phyloP scores from a whole-genome alignment of 352 stramenopile genomes.

The Phytophthora brassicae region DNA sequence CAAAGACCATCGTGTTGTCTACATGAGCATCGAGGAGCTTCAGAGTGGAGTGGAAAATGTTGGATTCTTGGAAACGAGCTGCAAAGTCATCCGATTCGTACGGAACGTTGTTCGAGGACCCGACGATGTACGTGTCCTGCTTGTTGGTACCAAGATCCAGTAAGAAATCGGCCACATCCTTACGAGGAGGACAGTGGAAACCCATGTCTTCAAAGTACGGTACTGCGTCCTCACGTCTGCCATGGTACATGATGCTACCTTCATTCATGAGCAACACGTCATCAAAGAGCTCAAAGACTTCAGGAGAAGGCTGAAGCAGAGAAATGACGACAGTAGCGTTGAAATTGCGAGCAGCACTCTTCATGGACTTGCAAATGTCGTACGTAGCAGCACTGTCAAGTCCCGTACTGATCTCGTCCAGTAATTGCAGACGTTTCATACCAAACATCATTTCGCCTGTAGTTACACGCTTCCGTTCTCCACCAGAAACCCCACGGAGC shows the following conservation, averaged over 20 bases:
- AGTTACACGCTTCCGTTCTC: conserved; percentile 41
- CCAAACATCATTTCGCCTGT: conserved; percentile 19
- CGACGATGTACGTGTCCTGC: conserved; percentile 16
- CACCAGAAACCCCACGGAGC: conserved; percentile 57
- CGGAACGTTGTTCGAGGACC: conserved; percentile 14
- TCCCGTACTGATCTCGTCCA: conserved; percentile 82
- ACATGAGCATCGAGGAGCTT: conserved; percentile 32
- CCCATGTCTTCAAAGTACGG: conserved; percentile 57
- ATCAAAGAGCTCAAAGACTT: conserved; percentile 63
- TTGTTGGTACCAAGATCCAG: conserved; percentile 28
- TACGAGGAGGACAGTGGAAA: conserved; percentile 35
- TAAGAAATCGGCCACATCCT: conserved; percentile 27
- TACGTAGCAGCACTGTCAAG: conserved; percentile 35
- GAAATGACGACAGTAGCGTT: conserved; percentile 50
- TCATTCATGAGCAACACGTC: conserved; percentile 58
- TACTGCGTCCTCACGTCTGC: conserved; percentile 38
- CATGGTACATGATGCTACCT: conserved; percentile 56
- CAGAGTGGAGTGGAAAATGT: conserved; percentile 50
- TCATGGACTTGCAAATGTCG: conserved; percentile 88
- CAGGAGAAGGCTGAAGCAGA: conserved; percentile 44
- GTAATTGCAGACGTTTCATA: conserved; percentile 32
- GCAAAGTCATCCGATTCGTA: conserved; percentile 46
- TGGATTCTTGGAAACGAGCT: conserved; percentile 42
- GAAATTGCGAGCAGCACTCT: conserved; percentile 47
- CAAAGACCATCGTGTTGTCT: conserved; percentile 29